These are phyloP conservation scores for Borealophlyctis nickersoniae DNA, from an alignment of 192 early-diverging fungal genomes.

Conservation along the genomic window DNA sequence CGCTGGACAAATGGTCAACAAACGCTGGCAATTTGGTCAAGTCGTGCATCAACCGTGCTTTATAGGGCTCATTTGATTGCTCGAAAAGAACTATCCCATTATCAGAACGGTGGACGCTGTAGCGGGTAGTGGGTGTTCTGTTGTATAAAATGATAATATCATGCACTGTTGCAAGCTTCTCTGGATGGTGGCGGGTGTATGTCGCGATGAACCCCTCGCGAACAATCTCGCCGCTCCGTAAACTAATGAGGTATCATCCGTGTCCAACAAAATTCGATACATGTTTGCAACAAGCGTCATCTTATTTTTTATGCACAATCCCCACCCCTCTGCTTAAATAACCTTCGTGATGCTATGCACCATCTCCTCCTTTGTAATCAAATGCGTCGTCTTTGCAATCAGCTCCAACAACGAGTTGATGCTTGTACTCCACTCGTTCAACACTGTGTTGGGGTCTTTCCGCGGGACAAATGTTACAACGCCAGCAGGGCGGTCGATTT, in stretches of 20 bases:
- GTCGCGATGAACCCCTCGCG: too few relatives aligned
- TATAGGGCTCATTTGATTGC: background rate
- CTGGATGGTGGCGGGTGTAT: too few relatives aligned
- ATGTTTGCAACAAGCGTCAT: too few relatives aligned
- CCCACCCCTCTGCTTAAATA: slow-evolving; percentile 17
- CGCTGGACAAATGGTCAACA: slow-evolving; percentile 69
- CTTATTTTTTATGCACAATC: too few relatives aligned
- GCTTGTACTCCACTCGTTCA: slow-evolving; percentile 92
- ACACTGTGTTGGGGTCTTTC: slow-evolving; percentile 81
- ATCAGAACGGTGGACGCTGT: too few relatives aligned
- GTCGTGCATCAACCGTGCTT: slow-evolving; percentile 23
- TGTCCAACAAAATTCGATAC: too few relatives aligned
- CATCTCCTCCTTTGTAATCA: slow-evolving; percentile 61
- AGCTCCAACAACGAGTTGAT: slow-evolving; percentile 82
- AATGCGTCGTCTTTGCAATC: slow-evolving; percentile 84
- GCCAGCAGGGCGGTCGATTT: slow-evolving; percentile 90
- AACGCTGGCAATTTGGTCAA: slow-evolving; percentile 60
- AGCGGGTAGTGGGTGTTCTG: too few relatives aligned
- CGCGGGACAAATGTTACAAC: slow-evolving; percentile 82
- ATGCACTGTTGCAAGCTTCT: too few relatives aligned
- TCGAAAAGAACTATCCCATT: too few relatives aligned
- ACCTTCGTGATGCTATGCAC: slow-evolving; percentile 39
- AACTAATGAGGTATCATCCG: too few relatives aligned
- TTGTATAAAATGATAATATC: too few relatives aligned
- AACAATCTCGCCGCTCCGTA: too few relatives aligned